A percentile compares a stretch with the other conserved stretches of the same genome.
These are phyloP conservation scores for Parastagonospora nodorum DNA, from an alignment of 2,329 filamentous ascomycete genomes.

Conservation along the genomic window DNA sequence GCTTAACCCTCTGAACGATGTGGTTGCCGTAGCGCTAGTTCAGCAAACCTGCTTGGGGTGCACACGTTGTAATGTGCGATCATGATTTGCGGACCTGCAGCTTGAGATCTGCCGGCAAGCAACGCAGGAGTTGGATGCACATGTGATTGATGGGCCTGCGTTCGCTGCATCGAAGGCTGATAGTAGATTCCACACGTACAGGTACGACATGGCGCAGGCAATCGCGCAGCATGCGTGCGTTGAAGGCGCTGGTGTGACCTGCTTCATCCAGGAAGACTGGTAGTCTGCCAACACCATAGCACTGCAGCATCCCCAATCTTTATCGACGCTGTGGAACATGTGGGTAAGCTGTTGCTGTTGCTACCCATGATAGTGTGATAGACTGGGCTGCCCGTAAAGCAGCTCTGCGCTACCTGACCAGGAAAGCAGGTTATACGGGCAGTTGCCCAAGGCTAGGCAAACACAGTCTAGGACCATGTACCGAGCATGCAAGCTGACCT, in stretches of 20 bases:
- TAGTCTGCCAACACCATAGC: background rate
- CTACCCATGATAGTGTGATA: background rate
- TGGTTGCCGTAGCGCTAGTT: background rate
- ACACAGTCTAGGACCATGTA: slow-evolving; percentile 1
- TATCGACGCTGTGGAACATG: background rate
- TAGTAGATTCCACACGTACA: slow-evolving; percentile 26
- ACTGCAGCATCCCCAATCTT: background rate
- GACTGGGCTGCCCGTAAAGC: background rate
- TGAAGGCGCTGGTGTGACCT: slow-evolving; percentile 6
- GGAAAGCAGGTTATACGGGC: slow-evolving; percentile 2
- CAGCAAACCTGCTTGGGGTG: background rate
- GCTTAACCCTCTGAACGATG: background rate
- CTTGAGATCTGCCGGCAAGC: slow-evolving; percentile 29
- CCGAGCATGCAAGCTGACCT: slow-evolving; percentile 6
- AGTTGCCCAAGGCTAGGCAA: slow-evolving; percentile 1
- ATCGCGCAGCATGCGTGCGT: slow-evolving; percentile 11
- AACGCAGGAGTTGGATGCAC: slow-evolving; percentile 22
- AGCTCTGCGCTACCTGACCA: slow-evolving; percentile 1
- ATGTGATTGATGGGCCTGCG: slow-evolving; percentile 34
- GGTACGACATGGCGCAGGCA: slow-evolving; percentile 14
- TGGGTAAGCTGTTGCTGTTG: background rate
- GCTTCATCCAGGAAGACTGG: slow-evolving; percentile 9
- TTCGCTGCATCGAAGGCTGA: slow-evolving; percentile 24
- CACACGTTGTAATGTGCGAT: slow-evolving; percentile 16
- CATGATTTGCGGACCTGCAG: slow-evolving; percentile 27